Evolutionary conservation across 1,139 yeast genomes (phyloP).

Genomic region (Neolecta irregularis): DNA sequence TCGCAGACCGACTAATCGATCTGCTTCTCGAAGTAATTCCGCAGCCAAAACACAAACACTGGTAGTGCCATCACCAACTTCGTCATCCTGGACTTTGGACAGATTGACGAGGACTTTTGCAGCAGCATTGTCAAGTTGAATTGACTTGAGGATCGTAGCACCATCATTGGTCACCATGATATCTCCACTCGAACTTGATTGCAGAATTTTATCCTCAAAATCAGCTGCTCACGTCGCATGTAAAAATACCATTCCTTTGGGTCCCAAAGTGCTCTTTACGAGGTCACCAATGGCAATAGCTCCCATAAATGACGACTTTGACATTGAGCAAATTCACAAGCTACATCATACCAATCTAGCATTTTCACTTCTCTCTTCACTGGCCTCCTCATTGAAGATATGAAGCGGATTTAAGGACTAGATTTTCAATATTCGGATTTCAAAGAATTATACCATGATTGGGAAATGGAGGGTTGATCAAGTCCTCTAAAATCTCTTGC

Average conservation of each 20-base stretch:
- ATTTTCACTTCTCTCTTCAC: slow-evolving; percentile 94
- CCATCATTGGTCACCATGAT: slow-evolving; percentile 92
- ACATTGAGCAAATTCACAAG: background rate
- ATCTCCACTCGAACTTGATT: slow-evolving; percentile 65
- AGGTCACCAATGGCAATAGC: slow-evolving; percentile 98
- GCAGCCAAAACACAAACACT: slow-evolving; percentile 92
- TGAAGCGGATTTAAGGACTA: slow-evolving; percentile 46
- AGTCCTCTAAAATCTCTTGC: no score
- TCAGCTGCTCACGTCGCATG: background rate
- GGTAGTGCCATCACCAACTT: slow-evolving; percentile 98
- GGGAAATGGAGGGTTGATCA: no score
- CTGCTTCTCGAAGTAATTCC: slow-evolving; percentile 88
- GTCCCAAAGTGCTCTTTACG: slow-evolving; percentile 90
- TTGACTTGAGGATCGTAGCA: slow-evolving; percentile 86
- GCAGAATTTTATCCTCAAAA: slow-evolving; percentile 59
- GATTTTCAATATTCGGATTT: no score
- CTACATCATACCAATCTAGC: slow-evolving; percentile 40
- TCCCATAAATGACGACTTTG: slow-evolving; percentile 75
- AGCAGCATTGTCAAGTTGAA: slow-evolving; percentile 94
- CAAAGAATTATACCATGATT: no score
- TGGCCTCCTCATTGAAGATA: slow-evolving; percentile 91
- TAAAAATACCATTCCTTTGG: slow-evolving; percentile 66
- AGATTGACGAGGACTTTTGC: slow-evolving; percentile 93
- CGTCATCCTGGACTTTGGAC: slow-evolving; percentile 95
- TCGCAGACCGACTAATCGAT: slow-evolving; percentile 75